phyloP scores from a whole-genome alignment of 129 eudicot species.

The Lactuca saligna region DNA sequence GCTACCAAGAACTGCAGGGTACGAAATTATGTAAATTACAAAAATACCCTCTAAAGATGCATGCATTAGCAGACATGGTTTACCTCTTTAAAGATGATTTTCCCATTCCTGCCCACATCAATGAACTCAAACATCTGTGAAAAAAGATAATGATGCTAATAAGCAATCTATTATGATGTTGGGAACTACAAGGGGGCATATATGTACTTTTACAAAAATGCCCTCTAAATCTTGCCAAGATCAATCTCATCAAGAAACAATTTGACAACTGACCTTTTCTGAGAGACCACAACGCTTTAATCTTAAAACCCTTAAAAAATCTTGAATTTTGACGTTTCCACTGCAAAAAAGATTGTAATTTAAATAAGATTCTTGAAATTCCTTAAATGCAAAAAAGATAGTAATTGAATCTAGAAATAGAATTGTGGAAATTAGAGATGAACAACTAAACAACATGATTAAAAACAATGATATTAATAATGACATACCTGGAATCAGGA shows the following conservation, averaged over 20 bases:
- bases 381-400: not conserved
- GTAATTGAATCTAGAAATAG: not conserved
- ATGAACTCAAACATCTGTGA: constrained; percentile 78
- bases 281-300: constrained; percentile 67
- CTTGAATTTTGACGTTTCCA: constrained; percentile 57
- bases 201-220: constrained; percentile 8
- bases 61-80: not conserved
- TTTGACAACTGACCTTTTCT: constrained; percentile 53
- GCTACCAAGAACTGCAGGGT: constrained; percentile 76
- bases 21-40: not conserved
- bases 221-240: not conserved
- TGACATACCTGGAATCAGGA: constrained; percentile 69
- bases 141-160: not conserved
- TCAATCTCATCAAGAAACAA: not conserved
- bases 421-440: not conserved
- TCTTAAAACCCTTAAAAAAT: constrained; percentile 60
- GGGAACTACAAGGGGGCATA: not conserved
- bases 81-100: constrained; percentile 77
- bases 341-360: constrained; percentile 39
- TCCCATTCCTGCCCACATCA: constrained; percentile 64
- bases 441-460: not conserved
- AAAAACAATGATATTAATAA: not conserved
- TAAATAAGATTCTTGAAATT: constrained; percentile 10
- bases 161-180: constrained; percentile 16
- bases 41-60: not conserved